Percentiles rank a stretch among this genome's conserved stretches.
phyloP scores from a whole-genome alignment of 352 stramenopile genomes.

The Pythium apleroticum region DNA sequence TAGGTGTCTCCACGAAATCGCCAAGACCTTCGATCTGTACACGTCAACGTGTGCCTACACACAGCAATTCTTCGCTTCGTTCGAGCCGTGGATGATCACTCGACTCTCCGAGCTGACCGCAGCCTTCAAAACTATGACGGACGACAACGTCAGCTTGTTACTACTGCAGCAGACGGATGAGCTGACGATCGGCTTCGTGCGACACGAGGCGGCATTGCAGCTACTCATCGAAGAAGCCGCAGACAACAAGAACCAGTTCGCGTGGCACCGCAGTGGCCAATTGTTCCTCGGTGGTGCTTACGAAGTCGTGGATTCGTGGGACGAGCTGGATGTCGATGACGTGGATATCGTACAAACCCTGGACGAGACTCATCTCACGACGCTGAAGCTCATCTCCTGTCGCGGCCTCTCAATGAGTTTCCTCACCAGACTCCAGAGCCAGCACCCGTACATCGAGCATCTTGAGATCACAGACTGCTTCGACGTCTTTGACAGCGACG shows the following conservation, averaged over 20 bases:
- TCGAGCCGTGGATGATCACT: conserved; percentile 81
- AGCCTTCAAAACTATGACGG: conserved; percentile 70
- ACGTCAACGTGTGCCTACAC: conserved; percentile 56
- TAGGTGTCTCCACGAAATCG: conserved; percentile 76
- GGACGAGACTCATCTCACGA: conserved; percentile 51
- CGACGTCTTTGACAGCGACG: conserved; percentile 41
- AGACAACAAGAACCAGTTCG: conserved; percentile 36
- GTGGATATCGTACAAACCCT: conserved; percentile 62
- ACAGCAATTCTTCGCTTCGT: conserved; percentile 55
- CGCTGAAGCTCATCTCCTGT: conserved; percentile 71
- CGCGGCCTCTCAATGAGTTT: conserved; percentile 56
- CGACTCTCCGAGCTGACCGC: conserved; percentile 58
- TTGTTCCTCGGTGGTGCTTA: conserved; percentile 26
- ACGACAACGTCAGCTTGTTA: conserved; percentile 62
- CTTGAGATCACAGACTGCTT: conserved; percentile 76
- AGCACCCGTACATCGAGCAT: conserved; percentile 55
- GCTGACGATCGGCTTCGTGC: conserved; percentile 73
- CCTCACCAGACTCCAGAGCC: conserved; percentile 33
- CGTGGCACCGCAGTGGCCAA: conserved; percentile 36
- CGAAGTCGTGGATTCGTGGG: conserved; percentile 61
- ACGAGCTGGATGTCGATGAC: conserved; percentile 70
- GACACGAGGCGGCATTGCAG: conserved; percentile 48
- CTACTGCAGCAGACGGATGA: conserved; percentile 55
- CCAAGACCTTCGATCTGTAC: conserved; percentile 74
- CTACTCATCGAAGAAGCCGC: conserved; percentile 38